Percentiles rank a stretch among this genome's conserved stretches.
Conservation (phyloP, 805 yeast genomes). For the Pichia occidentalis region DNA sequence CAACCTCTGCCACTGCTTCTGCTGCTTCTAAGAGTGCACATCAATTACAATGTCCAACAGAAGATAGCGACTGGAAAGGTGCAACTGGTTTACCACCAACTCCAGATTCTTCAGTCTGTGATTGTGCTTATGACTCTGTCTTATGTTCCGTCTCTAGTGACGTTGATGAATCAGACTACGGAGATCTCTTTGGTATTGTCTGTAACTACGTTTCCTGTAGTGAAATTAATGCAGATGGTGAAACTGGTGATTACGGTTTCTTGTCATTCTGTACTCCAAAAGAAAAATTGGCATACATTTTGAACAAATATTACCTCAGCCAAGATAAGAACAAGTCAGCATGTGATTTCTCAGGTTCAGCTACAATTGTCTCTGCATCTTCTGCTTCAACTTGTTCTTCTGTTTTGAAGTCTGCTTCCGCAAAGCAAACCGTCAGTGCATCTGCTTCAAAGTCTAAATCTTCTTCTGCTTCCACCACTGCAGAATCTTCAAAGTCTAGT, state of each 20-base stretch:
- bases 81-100: constrained; percentile 68
- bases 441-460: too few species aligned
- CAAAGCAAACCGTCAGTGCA: constrained; percentile 21
- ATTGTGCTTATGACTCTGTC: constrained; percentile 48
- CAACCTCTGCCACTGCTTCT: constrained; percentile 37
- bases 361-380: constrained; percentile 43
- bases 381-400: constrained; percentile 41
- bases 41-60: constrained; percentile 41
- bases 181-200: constrained; percentile 48
- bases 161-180: constrained; percentile 50
- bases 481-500: constrained; percentile 12
- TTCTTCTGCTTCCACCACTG: constrained; percentile 13
- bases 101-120: constrained; percentile 60
- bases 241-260: constrained; percentile 64
- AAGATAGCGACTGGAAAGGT: constrained; percentile 59
- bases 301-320: constrained; percentile 55
- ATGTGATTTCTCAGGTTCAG: constrained; percentile 69
- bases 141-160: constrained; percentile 51
- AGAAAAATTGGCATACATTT: constrained; percentile 60
- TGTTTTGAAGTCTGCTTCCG: constrained; percentile 24
- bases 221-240: constrained; percentile 56
- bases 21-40: constrained; percentile 33
- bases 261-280: constrained; percentile 65
- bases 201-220: constrained; percentile 57
- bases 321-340: constrained; percentile 42